Conservation (phyloP, 1,139 yeast species). For the Kodamaea fungicola region DNA sequence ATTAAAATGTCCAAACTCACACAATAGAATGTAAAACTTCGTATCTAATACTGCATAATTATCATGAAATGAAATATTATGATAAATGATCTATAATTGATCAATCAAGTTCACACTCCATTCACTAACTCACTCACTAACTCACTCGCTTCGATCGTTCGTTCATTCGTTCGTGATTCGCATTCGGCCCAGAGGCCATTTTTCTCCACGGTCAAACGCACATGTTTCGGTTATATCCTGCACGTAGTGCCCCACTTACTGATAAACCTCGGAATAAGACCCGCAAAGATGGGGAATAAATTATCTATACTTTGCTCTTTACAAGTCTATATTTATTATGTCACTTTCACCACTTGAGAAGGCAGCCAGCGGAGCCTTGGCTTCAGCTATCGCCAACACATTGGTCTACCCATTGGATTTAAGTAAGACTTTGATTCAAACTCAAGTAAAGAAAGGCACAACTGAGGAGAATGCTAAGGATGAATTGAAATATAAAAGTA, state of each 20-base stretch:
- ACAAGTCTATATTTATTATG: conserved; percentile 20
- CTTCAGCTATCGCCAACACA: conserved; percentile 80
- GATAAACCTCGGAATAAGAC: conserved; percentile 9
- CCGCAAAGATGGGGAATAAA: conserved; percentile 6
- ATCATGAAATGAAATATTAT: too few species aligned
- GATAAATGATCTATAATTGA: too few species aligned
- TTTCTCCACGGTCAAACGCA: conserved; percentile 2
- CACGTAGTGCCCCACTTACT: conserved; percentile 1
- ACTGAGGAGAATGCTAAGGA: background rate
- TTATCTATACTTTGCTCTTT: conserved; percentile 3
- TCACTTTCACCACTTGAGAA: conserved; percentile 58
- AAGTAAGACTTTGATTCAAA: conserved; percentile 70
- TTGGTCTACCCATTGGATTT: conserved; percentile 73
- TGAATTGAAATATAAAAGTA: conserved; percentile 49
- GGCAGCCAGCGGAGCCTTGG: conserved; percentile 82
- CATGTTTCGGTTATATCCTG: conserved; percentile 5
- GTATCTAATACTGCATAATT: too few species aligned
- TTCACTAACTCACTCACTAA: background rate
- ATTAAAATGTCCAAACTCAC: too few species aligned
- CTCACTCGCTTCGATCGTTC: too few species aligned
- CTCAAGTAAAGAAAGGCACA: conserved; percentile 44
- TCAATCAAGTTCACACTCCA: background rate
- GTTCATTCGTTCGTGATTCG: too few species aligned
- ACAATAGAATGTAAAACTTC: too few species aligned
- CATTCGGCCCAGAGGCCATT: too few species aligned